Evolutionary conservation across 305 asterid genomes (phyloP), one percentile per base, ranked within the genome.

Genomic region (Rubia tinctorum): DNA sequence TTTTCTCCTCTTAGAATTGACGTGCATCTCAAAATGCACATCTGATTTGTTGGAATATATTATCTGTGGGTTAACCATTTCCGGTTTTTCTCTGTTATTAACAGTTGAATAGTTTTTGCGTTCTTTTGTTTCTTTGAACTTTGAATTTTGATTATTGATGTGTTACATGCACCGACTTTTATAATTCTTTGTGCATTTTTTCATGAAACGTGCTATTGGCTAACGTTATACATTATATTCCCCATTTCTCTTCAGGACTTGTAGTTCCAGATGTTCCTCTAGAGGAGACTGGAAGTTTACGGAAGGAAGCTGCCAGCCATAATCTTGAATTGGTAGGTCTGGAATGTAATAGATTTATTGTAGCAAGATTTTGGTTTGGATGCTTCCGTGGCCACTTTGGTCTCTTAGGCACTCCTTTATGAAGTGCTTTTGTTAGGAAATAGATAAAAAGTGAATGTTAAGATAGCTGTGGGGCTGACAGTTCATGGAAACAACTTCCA

Each of bases 241-340:
- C 9, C 34, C 6, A 27, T 53, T 12, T 71, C 53, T 60, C 79
- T 84, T 78, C 87, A 92, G 99, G 99, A 72, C 96, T 94, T 68
- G 92, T 94, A 70, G 99, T 94, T 76, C 99, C 98, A 3, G 99
- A 94, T 74, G 93, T 92, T 49, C 99, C 99, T 80, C 86, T 94
- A 20, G 99, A 94, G 81, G 99, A 94, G 89, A 88, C 98, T 51
- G 90, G 84, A 73, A 81, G 84, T 43, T 82, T 94, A 84, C 92
- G 98, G 76, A 87, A 80, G 79, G 98, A 90, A 87, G 97, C 99
- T 77, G 60, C 67, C 23, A 80, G 81, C 61, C 73, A 88, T 61
- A 84, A 90, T 47, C 86, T 94, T 62, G 98, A 94, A 86, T 86
- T 94, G 95, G 99, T 93, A 77, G 71, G 89, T 79, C 76, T 83